These are phyloP conservation scores for carrot (Daucus carota) DNA, from an alignment of 129 eudicot genomes.

Conservation along the genomic window DNA sequence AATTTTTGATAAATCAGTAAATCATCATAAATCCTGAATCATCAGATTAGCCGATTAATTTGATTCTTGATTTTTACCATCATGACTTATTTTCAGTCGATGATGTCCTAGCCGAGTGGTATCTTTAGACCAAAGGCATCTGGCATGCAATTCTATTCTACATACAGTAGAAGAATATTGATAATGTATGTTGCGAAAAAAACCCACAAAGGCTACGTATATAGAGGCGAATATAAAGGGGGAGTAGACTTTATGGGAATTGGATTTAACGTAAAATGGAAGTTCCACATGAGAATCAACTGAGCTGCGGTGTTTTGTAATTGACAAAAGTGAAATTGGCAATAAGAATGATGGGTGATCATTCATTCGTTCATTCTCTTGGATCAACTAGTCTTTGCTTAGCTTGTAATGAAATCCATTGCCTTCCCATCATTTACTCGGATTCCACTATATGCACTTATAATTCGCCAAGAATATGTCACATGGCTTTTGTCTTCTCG, in stretches of 20 bases:
- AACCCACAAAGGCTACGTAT: neutral
- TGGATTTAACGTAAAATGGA: neutral
- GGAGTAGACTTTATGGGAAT: neutral
- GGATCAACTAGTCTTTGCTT: neutral
- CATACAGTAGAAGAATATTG: neutral
- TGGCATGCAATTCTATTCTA: neutral
- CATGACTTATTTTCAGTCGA: too few relatives aligned
- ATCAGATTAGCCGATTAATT: too few relatives aligned
- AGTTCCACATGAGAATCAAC: neutral
- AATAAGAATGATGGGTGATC: neutral
- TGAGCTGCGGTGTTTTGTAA: neutral
- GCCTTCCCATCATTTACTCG: neutral
- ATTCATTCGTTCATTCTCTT: too few relatives aligned
- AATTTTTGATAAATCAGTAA: too few relatives aligned
- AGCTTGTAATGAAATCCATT: constrained; percentile 3
- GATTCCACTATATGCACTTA: neutral
- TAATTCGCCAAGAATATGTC: neutral
- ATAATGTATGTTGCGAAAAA: neutral
- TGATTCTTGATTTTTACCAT: too few relatives aligned
- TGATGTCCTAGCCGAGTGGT: too few relatives aligned
- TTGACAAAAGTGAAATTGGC: neutral
- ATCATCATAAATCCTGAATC: too few relatives aligned
- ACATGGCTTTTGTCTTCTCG: neutral
- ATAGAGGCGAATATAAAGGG: neutral
- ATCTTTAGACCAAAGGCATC: neutral